Conservation (phyloP, 495 filamentous ascomycete genomes). For the Podospora bellae-mahoneyi region DNA sequence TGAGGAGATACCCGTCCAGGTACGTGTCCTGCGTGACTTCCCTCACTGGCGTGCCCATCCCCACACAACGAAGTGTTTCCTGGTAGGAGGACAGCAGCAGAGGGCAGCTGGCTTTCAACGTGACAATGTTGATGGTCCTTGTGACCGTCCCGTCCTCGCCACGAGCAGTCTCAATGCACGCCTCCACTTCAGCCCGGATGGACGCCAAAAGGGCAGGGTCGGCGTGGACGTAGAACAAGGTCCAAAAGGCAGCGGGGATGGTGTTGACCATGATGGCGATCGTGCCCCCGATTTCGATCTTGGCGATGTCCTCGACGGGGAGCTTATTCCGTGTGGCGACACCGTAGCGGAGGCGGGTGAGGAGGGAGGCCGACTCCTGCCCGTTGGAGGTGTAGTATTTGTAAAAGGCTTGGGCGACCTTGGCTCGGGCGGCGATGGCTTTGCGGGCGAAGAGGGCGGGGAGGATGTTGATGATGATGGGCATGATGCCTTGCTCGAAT, state of each 20-base stretch:
- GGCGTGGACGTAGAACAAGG: constrained; percentile 41
- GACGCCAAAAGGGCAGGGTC: constrained; percentile 36
- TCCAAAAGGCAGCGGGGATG: constrained; percentile 46
- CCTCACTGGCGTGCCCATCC: constrained; percentile 27
- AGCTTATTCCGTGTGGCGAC: constrained; percentile 32
- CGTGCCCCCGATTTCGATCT: constrained; percentile 37
- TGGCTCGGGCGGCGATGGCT: constrained; percentile 37
- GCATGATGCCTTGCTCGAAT: constrained; percentile 42
- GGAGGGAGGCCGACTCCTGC: constrained; percentile 12
- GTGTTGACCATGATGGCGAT: constrained; percentile 48
- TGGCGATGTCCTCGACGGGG: constrained; percentile 41
- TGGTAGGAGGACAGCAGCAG: constrained; percentile 41
- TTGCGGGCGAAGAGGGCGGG: constrained; percentile 44
- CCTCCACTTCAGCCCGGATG: background rate
- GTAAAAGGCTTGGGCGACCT: constrained; percentile 38
- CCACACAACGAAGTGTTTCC: constrained; percentile 24
- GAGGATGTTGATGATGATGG: constrained; percentile 33
- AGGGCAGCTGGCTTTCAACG: constrained; percentile 39
- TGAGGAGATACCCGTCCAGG: constrained; percentile 34
- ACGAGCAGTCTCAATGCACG: background rate
- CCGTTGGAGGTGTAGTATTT: constrained; percentile 40
- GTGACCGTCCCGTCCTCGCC: background rate
- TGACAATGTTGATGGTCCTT: constrained; percentile 14
- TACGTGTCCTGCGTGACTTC: constrained; percentile 33
- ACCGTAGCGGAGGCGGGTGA: constrained; percentile 37